A percentile compares a stretch with the other conserved stretches of the same genome.
Evolutionary conservation across 116 monocot genomes (phyloP).

Genomic region (Trichopus zeylanicus): DNA sequence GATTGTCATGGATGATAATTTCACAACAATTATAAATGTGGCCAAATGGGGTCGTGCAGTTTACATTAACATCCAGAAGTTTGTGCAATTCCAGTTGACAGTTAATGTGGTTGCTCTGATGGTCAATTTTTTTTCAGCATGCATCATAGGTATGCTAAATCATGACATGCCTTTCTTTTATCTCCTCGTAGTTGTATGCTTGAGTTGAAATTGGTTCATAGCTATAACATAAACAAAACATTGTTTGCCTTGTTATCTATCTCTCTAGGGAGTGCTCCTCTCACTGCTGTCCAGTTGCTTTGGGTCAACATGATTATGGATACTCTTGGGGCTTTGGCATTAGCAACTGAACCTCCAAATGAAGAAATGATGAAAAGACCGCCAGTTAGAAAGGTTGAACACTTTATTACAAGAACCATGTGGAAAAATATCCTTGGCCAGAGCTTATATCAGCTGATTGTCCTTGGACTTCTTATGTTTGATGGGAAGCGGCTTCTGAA

Average conservation of each 20-base stretch:
- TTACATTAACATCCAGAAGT: slow-evolving; percentile 98
- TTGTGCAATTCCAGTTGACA: slow-evolving; percentile 97
- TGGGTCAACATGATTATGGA: slow-evolving; percentile 99
- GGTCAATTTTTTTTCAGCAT: slow-evolving; percentile 87
- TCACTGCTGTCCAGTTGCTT: slow-evolving; percentile 95
- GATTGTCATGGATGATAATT: slow-evolving; percentile 90
- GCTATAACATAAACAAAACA: not conserved
- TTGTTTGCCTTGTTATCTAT: not conserved
- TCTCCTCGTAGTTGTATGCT: not conserved
- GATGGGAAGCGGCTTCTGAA: slow-evolving; percentile 61
- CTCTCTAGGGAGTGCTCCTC: slow-evolving; percentile 62
- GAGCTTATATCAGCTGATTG: slow-evolving; percentile 80
- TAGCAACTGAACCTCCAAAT: slow-evolving; percentile 97
- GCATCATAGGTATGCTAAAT: slow-evolving; percentile 51
- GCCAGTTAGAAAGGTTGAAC: slow-evolving; percentile 61
- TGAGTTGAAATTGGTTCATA: not conserved
- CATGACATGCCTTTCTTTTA: not conserved
- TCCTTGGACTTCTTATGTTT: slow-evolving; percentile 79
- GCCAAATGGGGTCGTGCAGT: slow-evolving; percentile 94
- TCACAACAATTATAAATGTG: slow-evolving; percentile 77
- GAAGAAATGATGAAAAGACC: slow-evolving; percentile 92
- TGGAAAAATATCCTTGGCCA: slow-evolving; percentile 97
- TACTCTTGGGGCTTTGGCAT: slow-evolving; percentile 89
- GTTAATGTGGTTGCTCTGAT: slow-evolving; percentile 95
- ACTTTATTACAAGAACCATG: slow-evolving; percentile 77